Percentiles rank a stretch among this genome's conserved stretches.
Evolutionary conservation across 1,284 basidiomycete genomes (phyloP).

Genomic region (Cryptococcus neoformans): DNA sequence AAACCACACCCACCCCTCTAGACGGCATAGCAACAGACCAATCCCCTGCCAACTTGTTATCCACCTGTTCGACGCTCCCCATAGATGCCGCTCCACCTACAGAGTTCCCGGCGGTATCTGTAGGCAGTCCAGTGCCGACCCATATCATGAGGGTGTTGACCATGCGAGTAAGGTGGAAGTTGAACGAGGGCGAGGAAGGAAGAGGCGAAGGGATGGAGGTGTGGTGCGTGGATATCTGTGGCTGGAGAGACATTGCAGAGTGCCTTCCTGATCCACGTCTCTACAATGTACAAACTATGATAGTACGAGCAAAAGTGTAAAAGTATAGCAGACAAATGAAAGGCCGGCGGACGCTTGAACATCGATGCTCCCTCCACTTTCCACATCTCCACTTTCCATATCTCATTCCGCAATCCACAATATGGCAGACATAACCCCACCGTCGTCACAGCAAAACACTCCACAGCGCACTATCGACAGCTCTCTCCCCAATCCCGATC

Average conservation of each 20-base stretch:
- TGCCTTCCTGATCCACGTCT: too few relatives aligned
- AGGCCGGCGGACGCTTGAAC: too few relatives aligned
- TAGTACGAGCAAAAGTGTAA: too few relatives aligned
- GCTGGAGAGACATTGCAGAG: too few relatives aligned
- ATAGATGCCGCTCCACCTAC: background rate
- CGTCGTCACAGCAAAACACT: background rate
- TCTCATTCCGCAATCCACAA: too few relatives aligned
- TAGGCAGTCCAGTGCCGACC: conserved; percentile 59
- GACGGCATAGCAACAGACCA: conserved; percentile 83
- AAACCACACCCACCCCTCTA: conserved; percentile 46
- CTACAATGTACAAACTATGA: too few relatives aligned
- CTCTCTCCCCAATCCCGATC: conserved; percentile 6
- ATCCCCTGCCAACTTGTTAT: conserved; percentile 64
- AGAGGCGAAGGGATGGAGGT: conserved; percentile 31
- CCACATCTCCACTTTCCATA: too few relatives aligned
- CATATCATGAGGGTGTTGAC: conserved; percentile 77
- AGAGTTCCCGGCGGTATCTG: conserved; percentile 2
- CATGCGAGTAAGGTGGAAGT: conserved; percentile 65
- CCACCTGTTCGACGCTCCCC: conserved; percentile 30
- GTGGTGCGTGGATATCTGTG: conserved; percentile 18
- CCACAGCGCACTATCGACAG: conserved; percentile 4
- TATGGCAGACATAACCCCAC: background rate
- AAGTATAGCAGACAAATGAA: too few relatives aligned
- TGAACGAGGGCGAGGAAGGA: conserved; percentile 57
- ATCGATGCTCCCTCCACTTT: too few relatives aligned